Evolutionary conservation across 164 flowering plant species (phyloP), one percentile per base, ranked within the genome.

Genomic region (Kingdonia uniflora): DNA sequence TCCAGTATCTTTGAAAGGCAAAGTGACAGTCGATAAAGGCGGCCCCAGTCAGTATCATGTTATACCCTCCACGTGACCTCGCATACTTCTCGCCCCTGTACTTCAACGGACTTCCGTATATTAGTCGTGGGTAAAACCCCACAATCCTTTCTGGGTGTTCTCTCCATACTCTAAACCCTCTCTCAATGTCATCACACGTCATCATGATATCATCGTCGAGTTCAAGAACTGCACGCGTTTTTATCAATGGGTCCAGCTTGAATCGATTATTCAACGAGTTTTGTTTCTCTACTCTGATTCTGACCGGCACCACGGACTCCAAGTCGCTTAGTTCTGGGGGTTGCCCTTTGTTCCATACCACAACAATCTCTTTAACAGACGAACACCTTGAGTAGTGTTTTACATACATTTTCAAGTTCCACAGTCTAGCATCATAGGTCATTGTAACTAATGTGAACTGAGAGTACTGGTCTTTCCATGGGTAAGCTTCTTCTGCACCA

Each of bases 131-230:
- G 35, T 91, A 91, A 65, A 80, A 91, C 12, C 98, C 98, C 2
- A 91, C 98, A 4, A 91, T 74, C 39, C 86, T 66, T 33, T 87
- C 92, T 0, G 96, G 96, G 67, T 85, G 68, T 54, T 83, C 86
- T 20, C 96, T 76, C 98, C 98, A 91, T 0, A 78, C 85, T 62
- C 59, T 68, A 50, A 91, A 91, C 5, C 96, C 98, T 17, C 92
- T 75, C 51, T 91, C 98, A 7, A 91, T 41, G 43, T 91, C 92
- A 49, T 82, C 82, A 50, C 98, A 91, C 4, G 76, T 71, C 96
- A 87, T 91, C 92, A 91, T 80, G 14, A 91, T 87, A 52, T 91
- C 98, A 63, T 87, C 98, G 49, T 91, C 98, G 38, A 91, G 92
- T 70, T 91, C 96, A 14, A 91, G 85, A 45, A 91, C 86, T 11